Conservation (phyloP, 257 asterid genomes). For the Ajuga chamaepitys region DNA sequence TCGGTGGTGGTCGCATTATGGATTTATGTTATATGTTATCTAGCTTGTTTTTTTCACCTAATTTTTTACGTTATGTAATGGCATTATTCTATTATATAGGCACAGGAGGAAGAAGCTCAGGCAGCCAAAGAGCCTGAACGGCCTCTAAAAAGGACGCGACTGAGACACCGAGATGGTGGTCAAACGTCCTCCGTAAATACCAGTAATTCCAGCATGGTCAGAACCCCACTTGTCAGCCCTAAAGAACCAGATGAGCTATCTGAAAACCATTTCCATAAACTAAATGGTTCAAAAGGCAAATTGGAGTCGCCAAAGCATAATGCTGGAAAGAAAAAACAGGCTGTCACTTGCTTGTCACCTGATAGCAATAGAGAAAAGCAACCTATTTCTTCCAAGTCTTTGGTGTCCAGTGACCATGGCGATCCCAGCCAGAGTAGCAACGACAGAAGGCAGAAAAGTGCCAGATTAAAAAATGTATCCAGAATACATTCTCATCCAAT, state of each 20-base stretch:
- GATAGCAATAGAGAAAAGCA: constrained; percentile 38
- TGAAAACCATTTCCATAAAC: constrained; percentile 9
- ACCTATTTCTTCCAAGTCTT: constrained; percentile 26
- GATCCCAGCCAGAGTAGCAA: constrained; percentile 20
- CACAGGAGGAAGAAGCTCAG: constrained; percentile 37
- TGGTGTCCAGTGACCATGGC: constrained; percentile 17
- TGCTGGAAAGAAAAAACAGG: constrained; percentile 15
- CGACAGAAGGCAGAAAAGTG: constrained; percentile 13
- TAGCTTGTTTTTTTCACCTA: not conserved
- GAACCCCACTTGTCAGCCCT: constrained; percentile 25
- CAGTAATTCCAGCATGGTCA: constrained; percentile 1
- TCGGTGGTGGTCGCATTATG: constrained; percentile 17
- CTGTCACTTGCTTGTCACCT: constrained; percentile 15
- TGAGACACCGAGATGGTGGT: constrained; percentile 34
- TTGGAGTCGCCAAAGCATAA: constrained; percentile 18
- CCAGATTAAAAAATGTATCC: constrained; percentile 13
- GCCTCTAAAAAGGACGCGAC: constrained; percentile 54
- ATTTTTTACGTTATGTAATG: not conserved
- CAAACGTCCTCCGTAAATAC: constrained; percentile 31
- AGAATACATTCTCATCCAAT: constrained; percentile 31
- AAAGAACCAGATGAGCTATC: constrained; percentile 41
- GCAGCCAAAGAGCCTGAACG: constrained; percentile 47
- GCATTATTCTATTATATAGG: constrained; percentile 22
- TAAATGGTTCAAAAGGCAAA: constrained; percentile 16
- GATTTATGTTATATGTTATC: constrained; percentile 2